These are phyloP conservation scores for Camptophora hylomeconis DNA, from an alignment of 2,329 filamentous ascomycete species.

Conservation along the genomic window DNA sequence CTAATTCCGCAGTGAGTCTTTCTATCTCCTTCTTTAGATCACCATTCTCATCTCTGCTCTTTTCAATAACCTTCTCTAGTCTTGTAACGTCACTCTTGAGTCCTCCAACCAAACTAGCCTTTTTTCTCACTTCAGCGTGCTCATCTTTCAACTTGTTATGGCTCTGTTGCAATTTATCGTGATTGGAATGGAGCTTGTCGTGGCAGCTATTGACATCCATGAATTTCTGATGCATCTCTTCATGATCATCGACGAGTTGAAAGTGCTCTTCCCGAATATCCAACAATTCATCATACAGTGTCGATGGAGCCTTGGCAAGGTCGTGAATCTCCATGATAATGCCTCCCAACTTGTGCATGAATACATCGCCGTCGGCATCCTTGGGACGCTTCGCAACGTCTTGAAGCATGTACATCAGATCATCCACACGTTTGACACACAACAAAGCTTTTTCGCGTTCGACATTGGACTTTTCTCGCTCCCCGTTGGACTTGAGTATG, in stretches of 20 bases:
- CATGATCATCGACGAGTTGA: constrained; percentile 3
- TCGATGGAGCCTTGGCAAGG: constrained; percentile 4
- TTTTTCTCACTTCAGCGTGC: constrained; percentile 4
- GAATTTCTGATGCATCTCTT: constrained; percentile 4
- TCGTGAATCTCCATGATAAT: constrained; percentile 5
- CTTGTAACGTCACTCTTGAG: constrained; percentile 3
- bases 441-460: constrained; percentile 3
- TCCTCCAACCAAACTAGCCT: constrained; percentile 1
- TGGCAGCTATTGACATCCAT: constrained; percentile 4
- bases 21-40: constrained; percentile 6
- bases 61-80: constrained; percentile 2
- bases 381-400: constrained; percentile 5
- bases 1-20: constrained; percentile 3
- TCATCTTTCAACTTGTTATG: constrained; percentile 2
- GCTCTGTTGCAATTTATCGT: constrained; percentile 3
- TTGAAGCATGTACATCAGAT: constrained; percentile 5
- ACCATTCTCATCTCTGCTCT: constrained; percentile 4
- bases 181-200: constrained; percentile 5
- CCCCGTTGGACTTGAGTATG: constrained; percentile 5
- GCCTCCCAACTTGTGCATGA: constrained; percentile 3
- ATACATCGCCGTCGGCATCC: constrained; percentile 1
- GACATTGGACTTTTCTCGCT: constrained; percentile 5
- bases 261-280: constrained; percentile 5
- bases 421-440: constrained; percentile 4
- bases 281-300: constrained; percentile 5